These are phyloP conservation scores for Sugiyamaella chiloensis DNA, from an alignment of 805 yeast species.

Conservation along the genomic window DNA sequence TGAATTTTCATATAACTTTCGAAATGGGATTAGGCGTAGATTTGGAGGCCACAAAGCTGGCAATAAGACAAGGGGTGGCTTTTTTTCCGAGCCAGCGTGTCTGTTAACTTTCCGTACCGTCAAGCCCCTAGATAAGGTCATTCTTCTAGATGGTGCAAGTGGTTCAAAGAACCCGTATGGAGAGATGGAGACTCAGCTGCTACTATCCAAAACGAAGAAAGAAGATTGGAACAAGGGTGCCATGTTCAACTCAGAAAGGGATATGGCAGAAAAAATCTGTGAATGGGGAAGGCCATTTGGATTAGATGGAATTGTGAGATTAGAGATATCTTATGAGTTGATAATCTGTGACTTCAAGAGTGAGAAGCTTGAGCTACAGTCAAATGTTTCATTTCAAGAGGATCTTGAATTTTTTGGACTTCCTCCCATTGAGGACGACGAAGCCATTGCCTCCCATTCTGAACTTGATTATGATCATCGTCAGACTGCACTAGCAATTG, in stretches of 20 bases:
- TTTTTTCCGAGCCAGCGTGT: slow-evolving; percentile 15
- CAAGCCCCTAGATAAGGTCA: slow-evolving; percentile 44
- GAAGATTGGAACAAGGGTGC: slow-evolving; percentile 29
- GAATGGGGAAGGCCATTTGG: slow-evolving; percentile 52
- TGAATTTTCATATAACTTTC: slow-evolving; percentile 48
- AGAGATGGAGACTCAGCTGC: slow-evolving; percentile 56
- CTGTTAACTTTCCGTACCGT: slow-evolving; percentile 48
- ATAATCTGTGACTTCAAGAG: slow-evolving; percentile 54
- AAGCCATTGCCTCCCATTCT: slow-evolving; percentile 1
- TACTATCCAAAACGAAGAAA: slow-evolving; percentile 37
- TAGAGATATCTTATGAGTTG: slow-evolving; percentile 62
- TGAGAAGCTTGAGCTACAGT: slow-evolving; percentile 44
- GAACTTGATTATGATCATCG: not conserved
- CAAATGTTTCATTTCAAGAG: not conserved
- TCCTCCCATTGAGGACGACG: slow-evolving; percentile 24
- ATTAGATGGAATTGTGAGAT: slow-evolving; percentile 55
- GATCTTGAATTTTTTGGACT: slow-evolving; percentile 4
- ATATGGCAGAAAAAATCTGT: slow-evolving; percentile 51
- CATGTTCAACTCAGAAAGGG: slow-evolving; percentile 38
- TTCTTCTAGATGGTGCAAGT: slow-evolving; percentile 64
- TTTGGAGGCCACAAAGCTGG: not conserved
- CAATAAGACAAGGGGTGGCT: not conserved
- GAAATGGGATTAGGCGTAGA: not conserved
- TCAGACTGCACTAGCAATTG: not conserved
- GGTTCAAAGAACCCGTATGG: slow-evolving; percentile 59